Base-by-base conservation (phyloP, 2,329 filamentous ascomycete genomes). In the Leptographium galeiforme region DNA sequence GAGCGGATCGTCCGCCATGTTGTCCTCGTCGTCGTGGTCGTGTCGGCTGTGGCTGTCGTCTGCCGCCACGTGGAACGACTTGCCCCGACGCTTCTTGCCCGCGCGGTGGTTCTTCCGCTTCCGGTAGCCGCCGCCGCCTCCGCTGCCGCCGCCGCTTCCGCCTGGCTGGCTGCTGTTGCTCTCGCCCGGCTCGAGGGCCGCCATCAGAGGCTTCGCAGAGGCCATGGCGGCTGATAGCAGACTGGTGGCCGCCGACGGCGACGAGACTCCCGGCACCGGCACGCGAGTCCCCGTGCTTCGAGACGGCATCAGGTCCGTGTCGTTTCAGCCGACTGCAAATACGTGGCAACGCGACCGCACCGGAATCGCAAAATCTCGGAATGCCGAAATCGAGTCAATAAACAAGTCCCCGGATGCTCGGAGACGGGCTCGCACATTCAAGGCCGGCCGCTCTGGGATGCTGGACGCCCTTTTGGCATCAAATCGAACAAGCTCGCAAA, bases 81-180 rank as follows among this genome's bases (percentile, higher is more conserved):
- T 87, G 57, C 87, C 79, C 55, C 81, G 81, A 68, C 85, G 86
- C 70, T 89, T 89, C 74, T 84, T 90, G 52, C 86, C 85, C 36
- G 80, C 83, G 46, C 87, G 80, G 66, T 89, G 84, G 61, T 82
- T 84, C 64, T 84, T 86, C 64, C 66, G 88, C 87, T 72, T 83
- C 82, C 61, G 60, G 10, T 33, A 16, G 10, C 48, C 36, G 18
- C 51, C 10, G 46, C 30, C 12, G 48, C 48, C 33, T n/a, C n/a
- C n/a, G n/a, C n/a, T n/a, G 38, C 36, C 47, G 19, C 19, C 19
- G n/a, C 19, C 14, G 19, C 19, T 40, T 1, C 16, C 32, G 16
- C 30, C 32, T 16, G 30, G 6, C 46, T 19, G 46, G 44, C 44
- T 34, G 19, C 41, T 25, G 41, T 18, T 25, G 41, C 19, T 18